Evolutionary conservation across 2,329 filamentous ascomycete genomes (phyloP), one percentile per base, ranked within the genome.

Genomic region (Trichoderma polysporum): DNA sequence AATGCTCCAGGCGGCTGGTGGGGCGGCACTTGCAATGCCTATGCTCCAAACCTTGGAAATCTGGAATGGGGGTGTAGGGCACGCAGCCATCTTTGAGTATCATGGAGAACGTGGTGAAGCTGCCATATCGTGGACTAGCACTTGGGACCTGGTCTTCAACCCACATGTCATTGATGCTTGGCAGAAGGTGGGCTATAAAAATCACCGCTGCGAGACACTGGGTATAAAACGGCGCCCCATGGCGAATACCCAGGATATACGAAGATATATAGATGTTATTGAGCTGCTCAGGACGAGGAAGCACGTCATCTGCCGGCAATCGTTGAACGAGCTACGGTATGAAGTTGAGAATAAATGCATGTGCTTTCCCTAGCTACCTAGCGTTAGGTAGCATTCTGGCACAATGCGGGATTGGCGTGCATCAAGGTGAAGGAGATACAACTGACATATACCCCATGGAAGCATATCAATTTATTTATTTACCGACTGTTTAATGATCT

Each of bases 11-110:
- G 39, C 19, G 10, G 52, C 53, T 22, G 63, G 53, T 39, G 35
- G 41, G 7, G 54, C 22, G 3, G 63, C 52, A 41, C 41, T 57
- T 41, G 63, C 41, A 22, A 66, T 66, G 63, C 52, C 41, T 29
- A 33, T 49, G 54, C 63, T 66, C 3, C 41, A 53, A 39, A 35
- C 45, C 31, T 6, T 66, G 45, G 63, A 66, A 25, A 39, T 66
- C 29, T 66, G 63, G 61, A 65, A 65, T 9, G 61, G 61, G 17
- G 61, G 61, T 39, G 17, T 37, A 15, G 61, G 61, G 12, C 39
- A 65, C 19, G 61, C 61, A 1, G 61, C 50, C 5, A 33, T 65
- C 37, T 65, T 65, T n/a, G 35, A 19, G 37, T 65, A 65, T 10
- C 39, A 57, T 10, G 39, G 15, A 13, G 15, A 37, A 15, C 22